Evolutionary conservation across 257 asterid species (phyloP).

Genomic region (Osmanthus fragrans): DNA sequence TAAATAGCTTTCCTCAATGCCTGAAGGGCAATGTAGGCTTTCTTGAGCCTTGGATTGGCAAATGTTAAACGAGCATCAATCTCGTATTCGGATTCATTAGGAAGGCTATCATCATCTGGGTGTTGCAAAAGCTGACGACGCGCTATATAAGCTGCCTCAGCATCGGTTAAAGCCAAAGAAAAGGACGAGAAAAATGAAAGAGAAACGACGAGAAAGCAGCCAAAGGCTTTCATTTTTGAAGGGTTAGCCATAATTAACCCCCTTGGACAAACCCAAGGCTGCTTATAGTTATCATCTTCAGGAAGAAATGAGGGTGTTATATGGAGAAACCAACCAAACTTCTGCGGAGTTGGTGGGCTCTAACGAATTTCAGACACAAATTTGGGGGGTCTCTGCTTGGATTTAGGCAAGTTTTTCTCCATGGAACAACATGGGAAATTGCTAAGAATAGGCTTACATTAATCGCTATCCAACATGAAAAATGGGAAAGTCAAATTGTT

Average conservation of each 20-base stretch:
- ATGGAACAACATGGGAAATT: conserved; percentile 16
- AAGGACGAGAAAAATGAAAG: conserved; percentile 25
- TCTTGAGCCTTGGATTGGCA: conserved; percentile 48
- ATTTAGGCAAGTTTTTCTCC: conserved; percentile 1
- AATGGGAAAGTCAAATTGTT: not conserved
- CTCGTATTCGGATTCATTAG: conserved; percentile 3
- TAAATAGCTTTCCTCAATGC: conserved; percentile 60
- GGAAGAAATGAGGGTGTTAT: conserved; percentile 4
- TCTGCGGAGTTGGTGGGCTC: not conserved
- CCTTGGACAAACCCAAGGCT: conserved; percentile 49
- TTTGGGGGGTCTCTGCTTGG: not conserved
- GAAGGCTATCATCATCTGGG: conserved; percentile 24
- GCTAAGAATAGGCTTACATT: not conserved
- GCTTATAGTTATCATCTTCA: conserved; percentile 24
- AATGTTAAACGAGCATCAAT: conserved; percentile 21
- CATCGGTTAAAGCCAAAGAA: conserved; percentile 33
- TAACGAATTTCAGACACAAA: not conserved
- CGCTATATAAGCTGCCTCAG: conserved; percentile 28
- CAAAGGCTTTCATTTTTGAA: conserved; percentile 44
- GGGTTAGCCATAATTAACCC: conserved; percentile 31
- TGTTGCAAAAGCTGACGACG: conserved; percentile 28
- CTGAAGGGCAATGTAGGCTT: conserved; percentile 61
- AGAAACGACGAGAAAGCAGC: conserved; percentile 33
- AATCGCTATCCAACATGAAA: not conserved
- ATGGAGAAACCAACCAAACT: not conserved